Percentiles rank a stretch among this genome's conserved stretches.
Conservation (phyloP, 2,329 filamentous ascomycete genomes). For the Ramichloridium luteum region DNA sequence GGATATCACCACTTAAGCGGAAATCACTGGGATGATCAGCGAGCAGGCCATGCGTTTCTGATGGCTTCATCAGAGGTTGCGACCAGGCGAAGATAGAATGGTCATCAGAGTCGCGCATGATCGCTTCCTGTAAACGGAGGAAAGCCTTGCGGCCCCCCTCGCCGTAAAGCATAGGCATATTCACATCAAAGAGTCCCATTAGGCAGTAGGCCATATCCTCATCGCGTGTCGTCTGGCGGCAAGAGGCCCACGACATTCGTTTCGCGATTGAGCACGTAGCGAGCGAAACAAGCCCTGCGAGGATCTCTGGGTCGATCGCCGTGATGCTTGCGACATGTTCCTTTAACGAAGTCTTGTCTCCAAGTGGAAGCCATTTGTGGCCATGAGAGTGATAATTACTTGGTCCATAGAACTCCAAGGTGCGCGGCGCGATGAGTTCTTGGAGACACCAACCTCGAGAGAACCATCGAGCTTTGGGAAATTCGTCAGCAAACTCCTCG, state of each 20-base stretch:
- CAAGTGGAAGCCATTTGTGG: slow-evolving; percentile 6
- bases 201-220: slow-evolving; percentile 37
- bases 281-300: no score
- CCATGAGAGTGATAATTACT: no score
- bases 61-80: no score
- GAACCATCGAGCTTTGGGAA: slow-evolving; percentile 4
- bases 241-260: slow-evolving; percentile 9
- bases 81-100: slow-evolving; percentile 7
- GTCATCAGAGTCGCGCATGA: slow-evolving; percentile 5
- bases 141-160: slow-evolving; percentile 13
- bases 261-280: slow-evolving; percentile 4
- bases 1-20: neutral
- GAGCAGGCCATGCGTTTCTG: slow-evolving; percentile 2
- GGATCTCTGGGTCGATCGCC: slow-evolving; percentile 1
- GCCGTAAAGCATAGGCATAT: slow-evolving; percentile 35
- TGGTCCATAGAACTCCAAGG: slow-evolving; percentile 7
- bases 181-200: slow-evolving; percentile 32
- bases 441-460: slow-evolving; percentile 3
- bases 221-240: slow-evolving; percentile 5
- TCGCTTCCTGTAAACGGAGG: slow-evolving; percentile 4
- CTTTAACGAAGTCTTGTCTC: slow-evolving; percentile 5
- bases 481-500: slow-evolving; percentile 3
- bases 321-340: slow-evolving; percentile 2
- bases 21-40: slow-evolving; percentile 2
- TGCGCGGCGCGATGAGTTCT: slow-evolving; percentile 6